Conservation (phyloP, 768 basidiomycete genomes). For the Austroboletus eburneus region DNA sequence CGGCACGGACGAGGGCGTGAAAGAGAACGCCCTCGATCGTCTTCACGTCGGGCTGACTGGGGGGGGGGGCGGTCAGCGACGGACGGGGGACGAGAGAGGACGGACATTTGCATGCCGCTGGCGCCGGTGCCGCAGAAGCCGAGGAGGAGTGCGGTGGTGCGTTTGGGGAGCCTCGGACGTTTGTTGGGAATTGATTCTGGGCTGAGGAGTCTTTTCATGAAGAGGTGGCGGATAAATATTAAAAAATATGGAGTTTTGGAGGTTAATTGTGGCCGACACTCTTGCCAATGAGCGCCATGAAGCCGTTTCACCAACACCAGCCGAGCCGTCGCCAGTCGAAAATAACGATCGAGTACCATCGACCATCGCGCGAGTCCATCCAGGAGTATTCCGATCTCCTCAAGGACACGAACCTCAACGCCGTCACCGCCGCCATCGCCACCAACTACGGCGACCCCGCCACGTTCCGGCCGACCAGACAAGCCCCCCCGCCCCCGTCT, state of each 20-base stretch:
- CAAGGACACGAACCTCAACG: conserved; percentile 53
- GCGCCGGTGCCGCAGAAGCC: conserved; percentile 93
- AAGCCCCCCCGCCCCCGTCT: conserved; percentile 38
- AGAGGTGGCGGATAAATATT: too few relatives aligned
- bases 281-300: conserved; percentile 27
- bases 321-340: conserved; percentile 57
- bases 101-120: conserved; percentile 96
- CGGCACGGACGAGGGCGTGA: conserved; percentile 80
- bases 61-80: too few relatives aligned
- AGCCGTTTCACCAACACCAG: conserved; percentile 41
- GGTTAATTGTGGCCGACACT: neutral
- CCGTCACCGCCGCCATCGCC: conserved; percentile 41
- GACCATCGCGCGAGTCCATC: conserved; percentile 69
- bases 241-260: too few relatives aligned
- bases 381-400: conserved; percentile 76
- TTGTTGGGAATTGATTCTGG: conserved; percentile 41
- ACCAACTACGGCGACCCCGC: conserved; percentile 32
- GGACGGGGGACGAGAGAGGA: neutral
- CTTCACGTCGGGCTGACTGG: conserved; percentile 60
- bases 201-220: too few relatives aligned
- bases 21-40: conserved; percentile 94
- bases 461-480: conserved; percentile 37
- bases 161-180: conserved; percentile 65
- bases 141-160: conserved; percentile 77
- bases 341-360: conserved; percentile 73